These are phyloP conservation scores for Piromyces sp. DNA, from an alignment of 192 early-diverging fungal genomes.

Conservation along the genomic window DNA sequence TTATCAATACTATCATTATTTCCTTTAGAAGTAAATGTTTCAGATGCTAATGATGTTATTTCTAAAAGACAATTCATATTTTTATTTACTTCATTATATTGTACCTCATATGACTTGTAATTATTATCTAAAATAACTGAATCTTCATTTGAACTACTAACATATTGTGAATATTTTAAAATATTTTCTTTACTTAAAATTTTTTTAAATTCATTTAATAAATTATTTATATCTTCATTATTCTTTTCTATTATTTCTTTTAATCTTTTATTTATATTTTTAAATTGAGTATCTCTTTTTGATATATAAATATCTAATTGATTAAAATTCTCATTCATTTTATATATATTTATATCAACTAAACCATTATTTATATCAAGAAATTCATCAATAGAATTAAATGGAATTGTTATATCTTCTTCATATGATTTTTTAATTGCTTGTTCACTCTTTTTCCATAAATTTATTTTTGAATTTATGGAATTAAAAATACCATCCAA, in stretches of 20 bases:
- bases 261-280: not conserved
- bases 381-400: not conserved
- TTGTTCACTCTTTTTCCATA: not conserved
- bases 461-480: not conserved
- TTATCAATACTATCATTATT: not conserved
- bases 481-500: not conserved
- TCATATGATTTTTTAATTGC: not conserved
- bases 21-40: not conserved
- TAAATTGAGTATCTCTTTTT: not conserved
- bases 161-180: not conserved
- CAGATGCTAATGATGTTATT: not conserved
- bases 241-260: not conserved
- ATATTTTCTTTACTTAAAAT: not conserved
- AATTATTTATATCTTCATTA: not conserved
- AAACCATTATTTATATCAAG: not conserved
- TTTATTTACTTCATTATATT: not conserved
- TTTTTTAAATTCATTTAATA: not conserved
- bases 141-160: not conserved
- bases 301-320: not conserved
- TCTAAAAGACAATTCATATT: not conserved
- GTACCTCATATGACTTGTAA: not conserved
- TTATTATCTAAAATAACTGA: not conserved
- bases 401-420: not conserved
- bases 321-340: not conserved
- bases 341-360: not conserved